Base-by-base conservation (phyloP, 495 filamentous ascomycete genomes). In the Chaetomidium leptoderma region DNA sequence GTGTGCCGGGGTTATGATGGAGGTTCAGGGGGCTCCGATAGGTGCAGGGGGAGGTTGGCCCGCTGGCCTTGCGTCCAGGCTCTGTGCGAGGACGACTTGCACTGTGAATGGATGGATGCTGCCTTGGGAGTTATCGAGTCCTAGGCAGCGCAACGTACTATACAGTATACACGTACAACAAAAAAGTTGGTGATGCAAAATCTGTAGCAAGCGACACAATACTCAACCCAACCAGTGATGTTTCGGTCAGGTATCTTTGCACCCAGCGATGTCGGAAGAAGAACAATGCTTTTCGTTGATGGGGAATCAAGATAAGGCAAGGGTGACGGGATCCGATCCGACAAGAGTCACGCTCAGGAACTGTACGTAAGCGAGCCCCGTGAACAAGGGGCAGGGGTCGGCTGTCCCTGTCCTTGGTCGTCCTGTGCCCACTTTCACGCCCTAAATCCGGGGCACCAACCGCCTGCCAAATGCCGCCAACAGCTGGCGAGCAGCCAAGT, bases 221-320 rank as follows among this genome's bases (percentile, higher is more conserved):
- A 44, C 13, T 14, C 24, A 16, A 6, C 19, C n/a, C n/a, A 26
- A 8, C 13, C 23, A n/a, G 13, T 45, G 35, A 37, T 32, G 19
- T 53, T 33, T 23, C 39, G n/a, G n/a, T n/a, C n/a, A n/a, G n/a
- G n/a, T 14, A 26, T 2, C 19, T 6, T 3, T 27, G 21, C n/a
- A 5, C 10, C 36, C 43, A 57, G 63, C 63, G 63, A 63, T 62
- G 63, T 65, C 63, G 63, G 63, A 63, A 62, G 43, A 19, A 9
- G 17, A 3, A 43, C 13, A 17, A n/a, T n/a, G n/a, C n/a, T n/a
- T n/a, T 11, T 17, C 43, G 23, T 16, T n/a, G 16, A 40, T 40
- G 6, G 37, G 37, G 6, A 40, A 24, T 13, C 24, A n/a, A n/a
- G 23, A 7, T 46, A 5, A 44, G 45, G 16, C 11, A 26, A 29